Evolutionary conservation across 2,329 filamentous ascomycete species (phyloP).

Genomic region (Epichloe gansuensis): DNA sequence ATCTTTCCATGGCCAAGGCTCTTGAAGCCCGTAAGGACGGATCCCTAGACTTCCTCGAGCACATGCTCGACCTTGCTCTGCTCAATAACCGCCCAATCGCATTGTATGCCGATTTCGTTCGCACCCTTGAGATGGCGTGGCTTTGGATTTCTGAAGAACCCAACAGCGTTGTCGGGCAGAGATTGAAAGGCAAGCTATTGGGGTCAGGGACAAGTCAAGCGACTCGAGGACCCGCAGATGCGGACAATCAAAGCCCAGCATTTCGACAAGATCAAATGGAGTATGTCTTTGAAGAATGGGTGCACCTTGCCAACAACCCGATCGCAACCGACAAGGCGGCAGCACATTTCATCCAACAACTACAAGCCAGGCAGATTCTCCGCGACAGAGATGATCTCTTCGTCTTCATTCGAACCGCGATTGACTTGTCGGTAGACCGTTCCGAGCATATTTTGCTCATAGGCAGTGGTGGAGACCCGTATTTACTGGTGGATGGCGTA

Average conservation of each 20-base stretch:
- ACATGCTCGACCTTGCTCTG: constrained; percentile 65
- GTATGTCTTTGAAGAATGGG: constrained; percentile 95
- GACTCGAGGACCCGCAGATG: constrained; percentile 36
- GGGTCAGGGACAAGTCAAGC: constrained; percentile 28
- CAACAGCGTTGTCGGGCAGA: constrained; percentile 48
- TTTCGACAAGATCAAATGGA: constrained; percentile 73
- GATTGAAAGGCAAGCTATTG: constrained; percentile 54
- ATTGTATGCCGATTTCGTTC: constrained; percentile 74
- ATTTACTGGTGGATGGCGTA: constrained; percentile 61
- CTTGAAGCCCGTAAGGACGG: constrained; percentile 58
- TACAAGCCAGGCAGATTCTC: constrained; percentile 64
- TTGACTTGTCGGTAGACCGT: constrained; percentile 66
- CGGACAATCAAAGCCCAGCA: constrained; percentile 28
- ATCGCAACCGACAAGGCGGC: constrained; percentile 61
- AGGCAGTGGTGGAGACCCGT: constrained; percentile 45
- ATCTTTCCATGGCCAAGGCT: constrained; percentile 60
- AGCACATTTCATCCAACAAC: constrained; percentile 69
- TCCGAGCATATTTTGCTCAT: constrained; percentile 61
- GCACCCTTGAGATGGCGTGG: constrained; percentile 70
- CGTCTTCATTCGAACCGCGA: constrained; percentile 65
- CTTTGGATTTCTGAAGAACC: constrained; percentile 69
- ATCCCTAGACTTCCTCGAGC: constrained; percentile 69
- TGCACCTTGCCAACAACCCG: constrained; percentile 67
- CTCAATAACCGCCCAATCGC: constrained; percentile 67
- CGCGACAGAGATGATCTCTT: constrained; percentile 64